These are phyloP conservation scores for Heterobasidion irregulare DNA, from an alignment of 1,284 basidiomycete species.

Conservation along the genomic window DNA sequence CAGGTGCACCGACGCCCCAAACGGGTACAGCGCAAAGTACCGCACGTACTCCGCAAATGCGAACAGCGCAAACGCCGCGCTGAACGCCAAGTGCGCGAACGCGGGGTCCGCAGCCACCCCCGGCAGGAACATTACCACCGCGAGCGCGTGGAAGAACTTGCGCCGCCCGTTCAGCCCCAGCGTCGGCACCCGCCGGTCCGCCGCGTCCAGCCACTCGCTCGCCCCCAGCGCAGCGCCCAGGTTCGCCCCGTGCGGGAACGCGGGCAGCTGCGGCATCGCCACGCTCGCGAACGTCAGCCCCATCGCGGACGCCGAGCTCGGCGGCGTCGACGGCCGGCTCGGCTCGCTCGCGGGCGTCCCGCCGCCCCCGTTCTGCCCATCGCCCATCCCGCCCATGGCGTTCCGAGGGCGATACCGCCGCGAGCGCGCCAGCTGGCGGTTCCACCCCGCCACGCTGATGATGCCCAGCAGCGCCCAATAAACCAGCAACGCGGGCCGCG, in stretches of 20 bases:
- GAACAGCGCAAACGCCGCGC: conserved; percentile 87
- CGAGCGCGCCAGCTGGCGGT: conserved; percentile 73
- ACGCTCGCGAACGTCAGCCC: conserved; percentile 45
- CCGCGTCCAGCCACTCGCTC: conserved; percentile 77
- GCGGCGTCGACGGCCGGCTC: conserved; percentile 14
- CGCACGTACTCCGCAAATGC: conserved; percentile 95
- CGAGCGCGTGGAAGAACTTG: conserved; percentile 96
- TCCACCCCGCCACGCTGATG: conserved; percentile 90
- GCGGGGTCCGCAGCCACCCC: conserved; percentile 92
- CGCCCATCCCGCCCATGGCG: conserved; percentile 16
- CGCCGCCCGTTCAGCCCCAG: conserved; percentile 89
- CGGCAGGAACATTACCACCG: conserved; percentile 94
- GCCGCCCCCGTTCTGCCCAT: conserved; percentile 1
- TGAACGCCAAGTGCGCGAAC: conserved; percentile 92
- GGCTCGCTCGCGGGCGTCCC: conserved; percentile 16
- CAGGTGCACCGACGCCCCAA: conserved; percentile 89
- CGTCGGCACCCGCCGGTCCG: conserved; percentile 83
- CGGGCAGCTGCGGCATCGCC: conserved; percentile 41
- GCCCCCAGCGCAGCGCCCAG: conserved; percentile 34
- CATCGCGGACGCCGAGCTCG: conserved; percentile 20
- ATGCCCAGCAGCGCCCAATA: conserved; percentile 84
- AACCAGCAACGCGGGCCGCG: conserved; percentile 67
- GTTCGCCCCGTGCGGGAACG: conserved; percentile 27
- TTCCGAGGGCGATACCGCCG: conserved; percentile 53
- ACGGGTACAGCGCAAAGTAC: conserved; percentile 97